Percentiles rank a stretch among this genome's conserved stretches.
Conservation (phyloP, 2,329 filamentous ascomycete species). For the Colletotrichum euphorbiae region DNA sequence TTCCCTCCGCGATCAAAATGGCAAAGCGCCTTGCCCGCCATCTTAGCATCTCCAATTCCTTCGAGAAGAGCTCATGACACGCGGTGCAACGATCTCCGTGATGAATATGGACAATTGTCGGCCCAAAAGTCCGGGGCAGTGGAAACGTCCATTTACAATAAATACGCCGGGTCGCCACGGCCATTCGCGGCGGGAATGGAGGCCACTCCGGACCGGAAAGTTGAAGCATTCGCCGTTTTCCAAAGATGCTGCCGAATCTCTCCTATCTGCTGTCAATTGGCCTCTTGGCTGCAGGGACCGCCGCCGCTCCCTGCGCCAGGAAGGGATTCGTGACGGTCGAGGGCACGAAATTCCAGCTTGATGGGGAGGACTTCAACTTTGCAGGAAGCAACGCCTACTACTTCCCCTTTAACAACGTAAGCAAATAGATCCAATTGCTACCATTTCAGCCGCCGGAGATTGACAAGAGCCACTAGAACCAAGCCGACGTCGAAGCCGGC, state of each 20-base stretch:
- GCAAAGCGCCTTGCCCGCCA: slow-evolving; percentile 1
- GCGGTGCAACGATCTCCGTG: slow-evolving; percentile 36
- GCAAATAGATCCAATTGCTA: slow-evolving; percentile 27
- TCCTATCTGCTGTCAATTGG: slow-evolving; percentile 37
- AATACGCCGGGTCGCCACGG: slow-evolving; percentile 13
- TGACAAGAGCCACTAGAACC: slow-evolving; percentile 49
- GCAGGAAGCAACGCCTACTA: slow-evolving; percentile 69
- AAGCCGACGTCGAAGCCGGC: slow-evolving; percentile 59
- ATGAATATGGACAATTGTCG: slow-evolving; percentile 15
- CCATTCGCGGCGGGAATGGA: not conserved
- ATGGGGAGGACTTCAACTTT: slow-evolving; percentile 67
- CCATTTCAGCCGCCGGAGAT: not conserved
- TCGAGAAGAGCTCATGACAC: slow-evolving; percentile 11
- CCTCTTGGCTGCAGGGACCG: slow-evolving; percentile 34
- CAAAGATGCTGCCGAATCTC: slow-evolving; percentile 24
- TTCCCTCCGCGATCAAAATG: slow-evolving; percentile 17
- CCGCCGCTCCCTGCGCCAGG: slow-evolving; percentile 39
- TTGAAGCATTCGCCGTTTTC: not conserved
- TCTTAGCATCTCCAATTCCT: slow-evolving; percentile 32
- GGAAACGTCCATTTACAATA: slow-evolving; percentile 5
- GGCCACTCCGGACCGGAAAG: not conserved
- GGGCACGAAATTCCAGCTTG: slow-evolving; percentile 63
- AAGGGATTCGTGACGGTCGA: slow-evolving; percentile 62
- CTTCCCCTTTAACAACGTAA: slow-evolving; percentile 64
- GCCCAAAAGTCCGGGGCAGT: not conserved